phyloP scores from a whole-genome alignment of 345 rosid genomes.

The Aquilaria sinensis region DNA sequence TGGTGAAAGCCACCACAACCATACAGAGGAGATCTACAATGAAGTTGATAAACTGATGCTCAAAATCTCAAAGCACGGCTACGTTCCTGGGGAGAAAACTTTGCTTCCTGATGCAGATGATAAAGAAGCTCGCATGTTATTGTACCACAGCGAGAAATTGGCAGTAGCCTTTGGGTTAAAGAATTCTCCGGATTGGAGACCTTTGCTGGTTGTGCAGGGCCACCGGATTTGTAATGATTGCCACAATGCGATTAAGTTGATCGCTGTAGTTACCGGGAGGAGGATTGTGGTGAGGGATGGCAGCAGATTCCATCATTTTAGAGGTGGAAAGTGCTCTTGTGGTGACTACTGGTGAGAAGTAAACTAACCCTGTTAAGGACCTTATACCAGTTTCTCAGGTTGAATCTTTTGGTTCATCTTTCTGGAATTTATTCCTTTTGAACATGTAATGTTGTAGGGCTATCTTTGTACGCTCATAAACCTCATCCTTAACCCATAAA shows the following conservation, averaged over 20 bases:
- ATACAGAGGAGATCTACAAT: slow-evolving; percentile 45
- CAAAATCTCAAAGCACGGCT: slow-evolving; percentile 53
- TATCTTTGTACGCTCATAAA: not conserved
- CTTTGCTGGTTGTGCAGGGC: slow-evolving; percentile 73
- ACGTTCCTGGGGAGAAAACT: slow-evolving; percentile 31
- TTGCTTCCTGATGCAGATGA: slow-evolving; percentile 79
- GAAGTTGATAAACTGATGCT: slow-evolving; percentile 59
- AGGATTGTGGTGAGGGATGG: slow-evolving; percentile 74
- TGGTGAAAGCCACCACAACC: slow-evolving; percentile 53
- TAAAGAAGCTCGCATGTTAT: slow-evolving; percentile 28
- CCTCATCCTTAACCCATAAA: too few relatives aligned
- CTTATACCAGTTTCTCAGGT: not conserved
- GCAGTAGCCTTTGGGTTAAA: slow-evolving; percentile 78
- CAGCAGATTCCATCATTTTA: slow-evolving; percentile 77
- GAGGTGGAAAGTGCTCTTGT: slow-evolving; percentile 74
- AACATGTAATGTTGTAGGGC: not conserved
- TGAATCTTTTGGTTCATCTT: not conserved
- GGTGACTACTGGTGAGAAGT: slow-evolving; percentile 80
- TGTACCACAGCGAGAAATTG: slow-evolving; percentile 76
- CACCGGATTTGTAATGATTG: slow-evolving; percentile 80
- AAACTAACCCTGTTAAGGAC: not conserved
- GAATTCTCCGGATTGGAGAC: slow-evolving; percentile 41
- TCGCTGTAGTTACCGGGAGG: slow-evolving; percentile 44
- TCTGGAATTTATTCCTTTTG: not conserved
- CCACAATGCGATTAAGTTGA: slow-evolving; percentile 63